Conservation (phyloP, 192 early-diverging fungal genomes). For the Coemansia sp. region DNA sequence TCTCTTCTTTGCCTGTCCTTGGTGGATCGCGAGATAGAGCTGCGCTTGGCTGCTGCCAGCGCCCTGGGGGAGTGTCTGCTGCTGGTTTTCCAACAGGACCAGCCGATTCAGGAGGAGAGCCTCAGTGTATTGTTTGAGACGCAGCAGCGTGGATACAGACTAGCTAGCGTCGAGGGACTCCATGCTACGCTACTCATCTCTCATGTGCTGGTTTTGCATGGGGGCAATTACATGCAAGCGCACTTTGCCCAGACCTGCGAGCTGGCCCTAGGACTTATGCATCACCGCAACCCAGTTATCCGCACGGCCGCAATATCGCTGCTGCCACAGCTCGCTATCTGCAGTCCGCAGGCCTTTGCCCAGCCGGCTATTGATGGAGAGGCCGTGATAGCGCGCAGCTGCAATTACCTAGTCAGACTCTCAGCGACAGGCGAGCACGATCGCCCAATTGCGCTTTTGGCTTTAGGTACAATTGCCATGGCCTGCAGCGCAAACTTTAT, state of each 20-base stretch:
- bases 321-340: constrained; percentile 83
- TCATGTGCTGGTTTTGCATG: constrained; percentile 78
- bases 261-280: constrained; percentile 75
- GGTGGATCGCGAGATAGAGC: constrained; percentile 79
- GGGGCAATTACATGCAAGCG: constrained; percentile 86
- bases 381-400: constrained; percentile 70
- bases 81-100: constrained; percentile 58
- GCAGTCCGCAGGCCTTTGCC: constrained; percentile 72
- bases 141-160: constrained; percentile 71
- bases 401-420: constrained; percentile 76
- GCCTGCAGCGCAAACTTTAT: constrained; percentile 78
- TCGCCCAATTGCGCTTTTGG: constrained; percentile 70
- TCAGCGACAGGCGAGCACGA: constrained; percentile 67
- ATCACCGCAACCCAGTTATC: constrained; percentile 78
- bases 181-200: constrained; percentile 86
- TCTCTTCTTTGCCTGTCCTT: constrained; percentile 75
- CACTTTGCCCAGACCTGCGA: constrained; percentile 79
- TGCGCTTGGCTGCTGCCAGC: constrained; percentile 86
- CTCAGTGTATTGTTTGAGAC: constrained; percentile 86
- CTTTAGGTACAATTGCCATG: constrained; percentile 86
- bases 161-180: constrained; percentile 74
- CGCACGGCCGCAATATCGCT: constrained; percentile 81
- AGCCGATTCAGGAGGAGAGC: constrained; percentile 73
- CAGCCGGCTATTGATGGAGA: constrained; percentile 50
- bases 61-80: constrained; percentile 80